Evolutionary conservation across 768 basidiomycete species (phyloP).

Genomic region (Boletellus emodensis): DNA sequence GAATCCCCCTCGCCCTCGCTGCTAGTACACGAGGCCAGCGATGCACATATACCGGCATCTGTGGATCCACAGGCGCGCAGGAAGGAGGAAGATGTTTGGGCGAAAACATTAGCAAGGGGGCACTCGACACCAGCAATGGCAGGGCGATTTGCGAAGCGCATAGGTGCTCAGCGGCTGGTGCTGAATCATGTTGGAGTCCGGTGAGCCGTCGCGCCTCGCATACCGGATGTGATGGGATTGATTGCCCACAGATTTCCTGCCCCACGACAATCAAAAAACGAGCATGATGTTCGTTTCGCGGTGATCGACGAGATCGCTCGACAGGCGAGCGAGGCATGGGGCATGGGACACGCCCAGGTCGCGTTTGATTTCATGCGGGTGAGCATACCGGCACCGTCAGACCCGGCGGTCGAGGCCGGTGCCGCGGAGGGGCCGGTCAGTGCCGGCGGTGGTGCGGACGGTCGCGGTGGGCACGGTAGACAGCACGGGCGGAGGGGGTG

Average conservation of each 20-base stretch:
- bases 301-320: constrained; percentile 58
- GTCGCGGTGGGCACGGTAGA: neutral
- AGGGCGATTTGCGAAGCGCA: constrained; percentile 62
- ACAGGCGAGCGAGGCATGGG: constrained; percentile 63
- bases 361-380: constrained; percentile 58
- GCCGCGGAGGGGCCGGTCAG: neutral
- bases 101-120: constrained; percentile 59
- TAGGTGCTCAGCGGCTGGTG: constrained; percentile 58
- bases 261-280: constrained; percentile 35
- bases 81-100: constrained; percentile 37
- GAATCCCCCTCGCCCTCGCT: constrained; percentile 49
- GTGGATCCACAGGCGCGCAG: constrained; percentile 50
- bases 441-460: neutral
- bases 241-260: constrained; percentile 46
- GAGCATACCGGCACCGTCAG: constrained; percentile 29
- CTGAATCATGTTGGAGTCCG: constrained; percentile 76
- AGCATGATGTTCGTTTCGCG: constrained; percentile 33
- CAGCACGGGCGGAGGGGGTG: neutral
- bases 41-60: constrained; percentile 58
- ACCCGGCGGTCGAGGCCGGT: neutral
- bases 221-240: neutral
- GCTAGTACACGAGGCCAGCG: constrained; percentile 85
- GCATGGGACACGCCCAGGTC: constrained; percentile 41
- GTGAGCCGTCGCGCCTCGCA: constrained; percentile 34
- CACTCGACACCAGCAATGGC: constrained; percentile 81